phyloP scores from a whole-genome alignment of 306 rosid species.

The Castanea mollissima region DNA sequence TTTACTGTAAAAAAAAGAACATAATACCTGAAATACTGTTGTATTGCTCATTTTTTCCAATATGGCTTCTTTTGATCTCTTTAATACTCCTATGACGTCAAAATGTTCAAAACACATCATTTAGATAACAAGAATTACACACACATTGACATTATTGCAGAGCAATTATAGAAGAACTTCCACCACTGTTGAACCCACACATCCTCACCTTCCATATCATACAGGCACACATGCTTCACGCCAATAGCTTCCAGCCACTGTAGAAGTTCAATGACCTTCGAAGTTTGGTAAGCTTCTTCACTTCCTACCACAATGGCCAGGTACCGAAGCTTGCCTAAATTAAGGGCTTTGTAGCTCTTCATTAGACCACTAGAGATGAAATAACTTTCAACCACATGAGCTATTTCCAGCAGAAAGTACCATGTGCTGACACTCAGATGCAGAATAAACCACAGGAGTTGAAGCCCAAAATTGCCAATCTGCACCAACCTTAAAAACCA shows the following conservation, averaged over 20 bases:
- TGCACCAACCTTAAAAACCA: conserved; percentile 43
- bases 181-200: conserved; percentile 6
- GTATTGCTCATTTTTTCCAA: conserved; percentile 48
- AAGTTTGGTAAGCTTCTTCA: conserved; percentile 67
- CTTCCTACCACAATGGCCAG: conserved; percentile 85
- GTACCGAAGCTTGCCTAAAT: conserved; percentile 39
- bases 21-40: conserved; percentile 47
- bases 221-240: conserved; percentile 69
- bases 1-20: not conserved
- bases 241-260: conserved; percentile 69
- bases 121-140: not conserved
- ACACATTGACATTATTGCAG: not conserved
- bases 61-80: conserved; percentile 59
- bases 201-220: conserved; percentile 72
- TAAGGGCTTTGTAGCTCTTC: conserved; percentile 49
- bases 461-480: conserved; percentile 58
- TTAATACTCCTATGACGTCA: conserved; percentile 62
- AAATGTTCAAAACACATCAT: conserved; percentile 14
- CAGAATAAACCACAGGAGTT: conserved; percentile 62
- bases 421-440: conserved; percentile 46
- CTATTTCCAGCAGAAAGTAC: conserved; percentile 38
- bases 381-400: conserved; percentile 49
- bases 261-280: conserved; percentile 60
- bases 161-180: conserved; percentile 19
- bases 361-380: conserved; percentile 59